Evolutionary conservation across 805 yeast genomes (phyloP).

Genomic region (Saccharomycopsis fodiens): DNA sequence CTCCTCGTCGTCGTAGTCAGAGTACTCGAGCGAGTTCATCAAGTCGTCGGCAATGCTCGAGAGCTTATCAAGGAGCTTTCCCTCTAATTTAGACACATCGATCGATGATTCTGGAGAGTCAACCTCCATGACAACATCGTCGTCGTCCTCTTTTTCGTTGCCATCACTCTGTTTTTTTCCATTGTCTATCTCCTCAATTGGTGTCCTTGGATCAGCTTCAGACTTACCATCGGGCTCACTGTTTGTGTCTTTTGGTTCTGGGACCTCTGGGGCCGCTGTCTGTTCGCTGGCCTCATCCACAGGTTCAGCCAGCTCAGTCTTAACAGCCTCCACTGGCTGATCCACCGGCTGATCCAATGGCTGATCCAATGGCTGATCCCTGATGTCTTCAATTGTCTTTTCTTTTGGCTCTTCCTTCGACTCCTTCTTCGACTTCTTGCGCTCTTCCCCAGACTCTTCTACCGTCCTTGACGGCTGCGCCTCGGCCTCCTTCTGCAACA

Average conservation of each 20-base stretch:
- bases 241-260: conserved; percentile 20
- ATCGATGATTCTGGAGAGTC: conserved; percentile 17
- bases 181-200: conserved; percentile 4
- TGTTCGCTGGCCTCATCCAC: too few relatives aligned
- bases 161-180: conserved; percentile 18
- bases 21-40: conserved; percentile 54
- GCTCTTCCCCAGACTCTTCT: background rate
- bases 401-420: background rate
- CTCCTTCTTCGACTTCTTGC: background rate
- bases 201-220: too few relatives aligned
- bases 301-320: too few relatives aligned
- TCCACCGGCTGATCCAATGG: too few relatives aligned
- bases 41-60: conserved; percentile 46
- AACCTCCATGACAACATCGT: conserved; percentile 23
- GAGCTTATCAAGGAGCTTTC: conserved; percentile 28
- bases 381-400: conserved; percentile 17
- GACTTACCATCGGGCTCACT: background rate
- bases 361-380: too few relatives aligned
- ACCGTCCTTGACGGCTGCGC: background rate
- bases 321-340: too few relatives aligned
- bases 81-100: conserved; percentile 21
- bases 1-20: conserved; percentile 52
- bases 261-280: too few relatives aligned
- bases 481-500: conserved; percentile 26
- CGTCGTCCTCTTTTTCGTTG: conserved; percentile 26